A percentile compares a stretch with the other conserved stretches of the same genome.
Conservation (phyloP, 768 basidiomycete species). For the Pilatotrama ljubarskyi region DNA sequence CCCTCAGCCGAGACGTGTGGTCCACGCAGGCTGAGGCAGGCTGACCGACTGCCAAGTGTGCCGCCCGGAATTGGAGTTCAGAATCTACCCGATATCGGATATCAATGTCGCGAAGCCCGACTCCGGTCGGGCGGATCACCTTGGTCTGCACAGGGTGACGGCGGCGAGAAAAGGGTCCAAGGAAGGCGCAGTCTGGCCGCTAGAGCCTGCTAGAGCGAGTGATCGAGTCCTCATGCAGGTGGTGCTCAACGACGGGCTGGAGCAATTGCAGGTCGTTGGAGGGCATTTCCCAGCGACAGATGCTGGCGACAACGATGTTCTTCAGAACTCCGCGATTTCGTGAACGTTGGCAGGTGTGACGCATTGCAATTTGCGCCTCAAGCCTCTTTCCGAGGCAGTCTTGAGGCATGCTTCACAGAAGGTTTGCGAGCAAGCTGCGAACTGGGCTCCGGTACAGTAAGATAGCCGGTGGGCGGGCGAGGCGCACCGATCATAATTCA, state of each 20-base stretch:
- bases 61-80: background rate
- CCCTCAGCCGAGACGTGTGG: background rate
- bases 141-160: background rate
- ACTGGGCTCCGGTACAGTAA: background rate
- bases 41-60: background rate
- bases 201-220: too few species aligned
- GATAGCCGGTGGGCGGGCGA: too few species aligned
- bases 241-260: too few species aligned
- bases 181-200: too few species aligned
- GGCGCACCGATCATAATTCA: background rate
- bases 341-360: too few species aligned
- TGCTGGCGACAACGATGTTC: too few species aligned
- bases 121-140: background rate
- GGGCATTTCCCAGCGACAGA: too few species aligned
- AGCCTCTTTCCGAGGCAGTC: too few species aligned
- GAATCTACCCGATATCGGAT: conserved; percentile 1
- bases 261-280: too few species aligned
- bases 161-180: background rate
- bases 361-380: too few species aligned
- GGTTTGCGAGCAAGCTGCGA: background rate
- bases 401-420: background rate
- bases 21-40: background rate
- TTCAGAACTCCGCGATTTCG: too few species aligned
- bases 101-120: conserved; percentile 3
- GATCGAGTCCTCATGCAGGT: too few species aligned